These are phyloP conservation scores for Thielaviopsis musarum DNA, from an alignment of 2,329 filamentous ascomycete species.

Conservation along the genomic window DNA sequence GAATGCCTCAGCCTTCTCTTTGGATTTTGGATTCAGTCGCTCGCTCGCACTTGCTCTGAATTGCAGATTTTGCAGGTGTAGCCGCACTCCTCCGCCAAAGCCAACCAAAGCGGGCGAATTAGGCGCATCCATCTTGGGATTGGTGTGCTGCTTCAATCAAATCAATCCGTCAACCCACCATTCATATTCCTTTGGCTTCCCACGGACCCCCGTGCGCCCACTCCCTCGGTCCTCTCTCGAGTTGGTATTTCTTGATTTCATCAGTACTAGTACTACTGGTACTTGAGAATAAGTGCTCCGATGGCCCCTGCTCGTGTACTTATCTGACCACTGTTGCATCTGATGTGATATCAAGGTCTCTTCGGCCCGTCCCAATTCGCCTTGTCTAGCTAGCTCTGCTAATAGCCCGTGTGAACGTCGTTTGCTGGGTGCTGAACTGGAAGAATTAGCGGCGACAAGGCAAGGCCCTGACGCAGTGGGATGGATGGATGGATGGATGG, in stretches of 20 bases:
- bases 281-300: not conserved
- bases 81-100: not conserved
- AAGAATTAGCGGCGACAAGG: not conserved
- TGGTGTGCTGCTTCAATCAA: not conserved
- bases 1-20: not conserved
- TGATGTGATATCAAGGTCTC: constrained; percentile 2
- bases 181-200: not conserved
- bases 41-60: not conserved
- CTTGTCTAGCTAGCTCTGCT: not conserved
- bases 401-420: not conserved
- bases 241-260: not conserved
- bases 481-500: too few species aligned
- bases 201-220: too few species aligned
- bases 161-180: not conserved
- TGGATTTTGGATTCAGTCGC: not conserved
- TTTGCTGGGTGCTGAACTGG: not conserved
- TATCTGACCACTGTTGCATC: constrained; percentile 3
- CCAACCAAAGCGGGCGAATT: not conserved
- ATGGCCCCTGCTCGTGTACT: not conserved
- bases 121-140: not conserved
- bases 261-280: too few species aligned
- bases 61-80: not conserved
- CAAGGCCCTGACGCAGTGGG: not conserved
- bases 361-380: constrained; percentile 2
- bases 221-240: not conserved